Conservation (phyloP, 805 yeast genomes). For the Komagataella mondaviorum region DNA sequence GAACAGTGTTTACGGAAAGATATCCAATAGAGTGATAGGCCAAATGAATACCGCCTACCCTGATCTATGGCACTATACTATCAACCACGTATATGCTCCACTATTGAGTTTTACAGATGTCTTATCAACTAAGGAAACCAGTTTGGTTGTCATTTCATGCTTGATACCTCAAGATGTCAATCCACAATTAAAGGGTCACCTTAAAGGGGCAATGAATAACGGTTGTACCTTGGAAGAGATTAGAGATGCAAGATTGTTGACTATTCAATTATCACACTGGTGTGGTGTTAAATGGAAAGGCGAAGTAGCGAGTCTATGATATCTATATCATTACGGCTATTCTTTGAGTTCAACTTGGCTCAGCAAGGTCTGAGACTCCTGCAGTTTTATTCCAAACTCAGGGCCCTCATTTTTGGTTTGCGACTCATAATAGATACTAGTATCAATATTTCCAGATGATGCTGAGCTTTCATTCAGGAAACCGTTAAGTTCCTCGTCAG, state of each 20-base stretch:
- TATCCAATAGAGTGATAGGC: conserved; percentile 48
- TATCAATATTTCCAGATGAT: neutral
- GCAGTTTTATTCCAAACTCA: neutral
- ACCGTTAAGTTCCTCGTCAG: conserved; percentile 51
- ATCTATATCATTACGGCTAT: neutral
- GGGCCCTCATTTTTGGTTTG: conserved; percentile 1
- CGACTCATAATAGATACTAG: neutral
- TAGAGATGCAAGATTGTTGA: conserved; percentile 42
- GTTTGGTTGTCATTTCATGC: conserved; percentile 64
- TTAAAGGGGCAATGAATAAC: conserved; percentile 71
- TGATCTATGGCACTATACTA: conserved; percentile 65
- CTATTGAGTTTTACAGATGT: conserved; percentile 56
- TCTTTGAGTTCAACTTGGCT: neutral
- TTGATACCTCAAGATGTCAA: conserved; percentile 88
- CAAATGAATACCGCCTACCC: conserved; percentile 73
- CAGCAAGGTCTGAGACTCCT: neutral
- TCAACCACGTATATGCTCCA: conserved; percentile 67
- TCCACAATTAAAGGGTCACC: conserved; percentile 85
- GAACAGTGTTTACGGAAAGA: conserved; percentile 64
- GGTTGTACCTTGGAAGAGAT: conserved; percentile 61
- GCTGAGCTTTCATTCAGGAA: conserved; percentile 1
- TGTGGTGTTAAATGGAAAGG: conserved; percentile 54
- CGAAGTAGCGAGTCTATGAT: conserved; percentile 38
- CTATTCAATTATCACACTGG: conserved; percentile 58
- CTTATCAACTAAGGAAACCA: conserved; percentile 54